Percentiles rank a stretch among this genome's conserved stretches.
phyloP scores from a whole-genome alignment of 345 rosid genomes.

The Passiflora organensis region DNA sequence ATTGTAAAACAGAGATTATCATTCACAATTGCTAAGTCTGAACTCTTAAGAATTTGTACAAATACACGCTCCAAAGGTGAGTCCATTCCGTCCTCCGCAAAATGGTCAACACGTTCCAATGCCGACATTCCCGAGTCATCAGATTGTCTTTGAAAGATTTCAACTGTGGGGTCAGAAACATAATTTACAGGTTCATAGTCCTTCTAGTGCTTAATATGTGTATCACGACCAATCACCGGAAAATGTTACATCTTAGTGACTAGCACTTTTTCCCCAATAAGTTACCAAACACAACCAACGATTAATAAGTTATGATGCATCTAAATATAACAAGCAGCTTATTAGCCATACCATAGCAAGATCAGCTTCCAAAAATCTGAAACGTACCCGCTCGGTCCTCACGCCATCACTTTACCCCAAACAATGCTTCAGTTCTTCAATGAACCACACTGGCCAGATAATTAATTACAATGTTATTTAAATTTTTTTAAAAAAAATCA shows the following conservation, averaged over 20 bases:
- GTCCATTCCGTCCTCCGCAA: constrained; percentile 22
- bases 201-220: constrained; percentile 46
- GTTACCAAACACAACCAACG: constrained; percentile 8
- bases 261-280: constrained; percentile 75
- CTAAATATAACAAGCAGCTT: background rate
- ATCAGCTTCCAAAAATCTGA: constrained; percentile 48
- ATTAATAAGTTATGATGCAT: background rate
- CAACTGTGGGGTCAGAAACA: constrained; percentile 33
- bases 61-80: constrained; percentile 12
- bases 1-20: background rate
- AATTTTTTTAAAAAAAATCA: background rate
- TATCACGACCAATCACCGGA: no score
- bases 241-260: constrained; percentile 41
- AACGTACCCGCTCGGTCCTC: constrained; percentile 51
- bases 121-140: constrained; percentile 48
- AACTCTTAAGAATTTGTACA: constrained; percentile 21
- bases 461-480: constrained; percentile 60
- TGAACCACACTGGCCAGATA: constrained; percentile 68
- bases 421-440: constrained; percentile 77
- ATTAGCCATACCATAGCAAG: constrained; percentile 47
- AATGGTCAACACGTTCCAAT: constrained; percentile 32
- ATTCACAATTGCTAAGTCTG: constrained; percentile 28
- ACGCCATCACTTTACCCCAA: constrained; percentile 64
- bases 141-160: constrained; percentile 59
- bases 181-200: constrained; percentile 38